Evolutionary conservation across 495 filamentous ascomycete genomes (phyloP).

Genomic region (Apodospora peruviana): DNA sequence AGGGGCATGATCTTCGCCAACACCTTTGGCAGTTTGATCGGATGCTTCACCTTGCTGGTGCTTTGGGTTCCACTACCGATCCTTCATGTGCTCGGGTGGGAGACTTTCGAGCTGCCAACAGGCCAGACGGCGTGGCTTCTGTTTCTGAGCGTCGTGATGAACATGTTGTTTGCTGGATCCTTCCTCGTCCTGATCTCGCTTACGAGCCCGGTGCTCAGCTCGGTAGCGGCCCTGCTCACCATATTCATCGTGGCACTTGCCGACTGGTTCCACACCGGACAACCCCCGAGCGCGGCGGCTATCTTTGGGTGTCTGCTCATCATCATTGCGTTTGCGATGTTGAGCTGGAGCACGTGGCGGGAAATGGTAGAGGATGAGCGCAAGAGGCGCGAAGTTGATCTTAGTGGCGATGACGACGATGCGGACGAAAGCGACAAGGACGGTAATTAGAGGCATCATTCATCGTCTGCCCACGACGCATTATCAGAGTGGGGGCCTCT

Average conservation of each 20-base stretch:
- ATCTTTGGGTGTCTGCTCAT: constrained; percentile 82
- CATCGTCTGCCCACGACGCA: too few relatives aligned
- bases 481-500: too few relatives aligned
- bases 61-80: constrained; percentile 91
- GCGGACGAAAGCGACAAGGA: constrained; percentile 7
- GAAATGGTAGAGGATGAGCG: constrained; percentile 83
- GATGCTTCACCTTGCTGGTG: constrained; percentile 73
- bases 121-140: constrained; percentile 75
- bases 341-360: constrained; percentile 86
- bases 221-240: constrained; percentile 86
- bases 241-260: constrained; percentile 93
- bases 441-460: constrained; percentile 3
- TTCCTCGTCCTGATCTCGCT: constrained; percentile 90
- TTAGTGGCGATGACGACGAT: constrained; percentile 18
- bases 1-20: constrained; percentile 91
- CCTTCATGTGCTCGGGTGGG: constrained; percentile 68
- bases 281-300: constrained; percentile 65
- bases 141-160: constrained; percentile 71
- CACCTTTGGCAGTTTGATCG: constrained; percentile 81
- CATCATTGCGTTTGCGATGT: constrained; percentile 73
- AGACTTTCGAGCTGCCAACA: constrained; percentile 74
- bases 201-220: constrained; percentile 85
- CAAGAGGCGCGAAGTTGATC: constrained; percentile 37
- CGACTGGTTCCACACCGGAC: constrained; percentile 79
- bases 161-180: constrained; percentile 85